Evolutionary conservation across 2,329 filamentous ascomycete species (phyloP), one percentile per base, ranked within the genome.

Genomic region (Fusarium sp.): DNA sequence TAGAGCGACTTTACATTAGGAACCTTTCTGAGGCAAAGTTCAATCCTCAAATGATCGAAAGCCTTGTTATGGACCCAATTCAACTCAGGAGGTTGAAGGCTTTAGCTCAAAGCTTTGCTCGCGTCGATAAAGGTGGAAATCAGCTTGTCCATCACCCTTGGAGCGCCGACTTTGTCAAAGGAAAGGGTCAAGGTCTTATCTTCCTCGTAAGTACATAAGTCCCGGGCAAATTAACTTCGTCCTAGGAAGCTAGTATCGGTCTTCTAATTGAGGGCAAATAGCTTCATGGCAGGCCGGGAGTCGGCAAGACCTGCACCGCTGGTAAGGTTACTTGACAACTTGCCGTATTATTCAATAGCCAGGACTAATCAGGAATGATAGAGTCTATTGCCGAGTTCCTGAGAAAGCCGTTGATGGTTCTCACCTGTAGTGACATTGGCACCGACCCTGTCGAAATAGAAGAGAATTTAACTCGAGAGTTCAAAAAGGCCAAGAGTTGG

Each of bases 311-410:
- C 2, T 78, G 69, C 41, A 80, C 78, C 2, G 74, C 75, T 31
- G 79, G 77, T 78, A 63, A 43, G 18, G 18, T 7, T 23, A 2
- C 18, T 23, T 23, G 2, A 23, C 18, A 23, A 23, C 2, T 23
- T 23, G 4, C 18, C 4, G 18, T 4, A 23, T 23, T 23, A 4
- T 23, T 23, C 4, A 23, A 23, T 23, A 4, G 18, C 18, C 12
- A 7, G 4, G 2, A 34, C 47, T n/a, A 28, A 16, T 7, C 18
- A 13, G 31, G 6, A 31, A 36, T 40, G 11, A 9, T 41, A 80
- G 78, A 81, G 55, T 80, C 76, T 28, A 80, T 80, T 11, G 77
- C 79, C 0, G 75, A 74, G 10, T 75, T 75, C 27, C 77, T 78
- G n/a, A 62, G 62, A 9, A 62, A 75, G 0, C 79, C 79, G 1